phyloP scores from a whole-genome alignment of 73 alveolate species.

The Symbiodinium pilosum region DNA sequence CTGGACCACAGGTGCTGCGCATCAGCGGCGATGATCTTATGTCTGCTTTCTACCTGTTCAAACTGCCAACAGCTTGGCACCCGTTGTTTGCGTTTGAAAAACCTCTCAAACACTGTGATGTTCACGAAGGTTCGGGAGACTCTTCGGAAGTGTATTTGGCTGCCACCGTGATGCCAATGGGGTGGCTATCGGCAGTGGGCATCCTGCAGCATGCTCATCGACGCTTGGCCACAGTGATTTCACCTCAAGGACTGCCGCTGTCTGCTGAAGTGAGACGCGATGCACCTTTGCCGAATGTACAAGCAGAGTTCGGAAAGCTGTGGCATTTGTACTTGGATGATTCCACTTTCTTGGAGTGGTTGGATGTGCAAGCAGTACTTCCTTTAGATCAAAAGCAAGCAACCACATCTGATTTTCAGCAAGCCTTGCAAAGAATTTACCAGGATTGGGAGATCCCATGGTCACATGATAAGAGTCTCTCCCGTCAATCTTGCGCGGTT shows the following conservation, averaged over 20 bases:
- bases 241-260: background rate
- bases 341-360: background rate
- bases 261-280: background rate
- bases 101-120: background rate
- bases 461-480: background rate
- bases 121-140: background rate
- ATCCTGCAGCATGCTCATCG: slow-evolving; percentile 44
- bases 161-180: slow-evolving; percentile 37
- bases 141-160: background rate
- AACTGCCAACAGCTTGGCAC: background rate
- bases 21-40: slow-evolving; percentile 14
- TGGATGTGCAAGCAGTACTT: no score
- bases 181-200: slow-evolving; percentile 27
- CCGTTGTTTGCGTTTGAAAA: background rate
- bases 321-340: slow-evolving; percentile 38
- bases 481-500: background rate
- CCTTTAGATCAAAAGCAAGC: background rate
- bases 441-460: background rate
- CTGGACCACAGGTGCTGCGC: background rate
- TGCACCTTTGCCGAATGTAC: background rate
- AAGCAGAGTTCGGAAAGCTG: no score
- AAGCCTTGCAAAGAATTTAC: background rate
- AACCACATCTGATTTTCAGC: background rate
- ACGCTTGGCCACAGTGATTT: background rate
- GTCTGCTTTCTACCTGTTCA: slow-evolving; percentile 12